A percentile compares a stretch with the other conserved stretches of the same genome.
phyloP scores from a whole-genome alignment of 2,329 filamentous ascomycete genomes.

The Calonectria pauciramosa region DNA sequence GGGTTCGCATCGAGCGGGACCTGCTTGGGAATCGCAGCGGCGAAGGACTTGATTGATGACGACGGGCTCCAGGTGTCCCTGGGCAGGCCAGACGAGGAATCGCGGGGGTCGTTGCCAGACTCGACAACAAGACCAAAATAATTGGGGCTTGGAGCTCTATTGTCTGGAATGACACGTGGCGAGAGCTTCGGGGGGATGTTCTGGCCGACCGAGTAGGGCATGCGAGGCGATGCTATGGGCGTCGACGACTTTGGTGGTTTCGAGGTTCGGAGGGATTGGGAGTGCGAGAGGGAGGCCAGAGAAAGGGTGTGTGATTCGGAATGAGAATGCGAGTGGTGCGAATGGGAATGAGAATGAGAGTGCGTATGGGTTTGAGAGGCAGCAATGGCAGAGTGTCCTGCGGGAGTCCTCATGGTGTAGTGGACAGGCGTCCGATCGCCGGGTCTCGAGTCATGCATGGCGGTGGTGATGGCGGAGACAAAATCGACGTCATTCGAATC shows the following conservation, averaged over 20 bases:
- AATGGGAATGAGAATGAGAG: conserved; percentile 47
- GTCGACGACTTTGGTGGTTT: conserved; percentile 61
- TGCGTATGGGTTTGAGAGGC: conserved; percentile 48
- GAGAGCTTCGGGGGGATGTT: conserved; percentile 66
- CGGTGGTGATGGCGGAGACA: conserved; percentile 35
- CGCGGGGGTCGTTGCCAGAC: conserved; percentile 69
- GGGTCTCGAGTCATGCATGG: conserved; percentile 51
- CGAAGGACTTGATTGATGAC: conserved; percentile 78
- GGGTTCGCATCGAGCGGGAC: conserved; percentile 81
- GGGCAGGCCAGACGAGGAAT: conserved; percentile 74
- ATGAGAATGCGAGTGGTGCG: conserved; percentile 56
- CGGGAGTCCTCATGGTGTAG: conserved; percentile 63
- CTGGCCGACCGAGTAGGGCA: conserved; percentile 69
- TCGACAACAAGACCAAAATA: conserved; percentile 87
- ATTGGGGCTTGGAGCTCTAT: conserved; percentile 77
- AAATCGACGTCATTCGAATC: conserved; percentile 44
- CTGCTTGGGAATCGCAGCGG: conserved; percentile 76
- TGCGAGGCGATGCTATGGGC: conserved; percentile 65
- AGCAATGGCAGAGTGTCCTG: conserved; percentile 52
- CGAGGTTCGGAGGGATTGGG: conserved; percentile 57
- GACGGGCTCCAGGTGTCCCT: conserved; percentile 82
- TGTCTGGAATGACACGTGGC: conserved; percentile 53
- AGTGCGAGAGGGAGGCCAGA: conserved; percentile 52
- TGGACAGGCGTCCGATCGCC: conserved; percentile 54
- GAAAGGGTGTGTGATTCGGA: conserved; percentile 58